Evolutionary conservation across 768 basidiomycete species (phyloP).

Genomic region (Polyporus arcularius): DNA sequence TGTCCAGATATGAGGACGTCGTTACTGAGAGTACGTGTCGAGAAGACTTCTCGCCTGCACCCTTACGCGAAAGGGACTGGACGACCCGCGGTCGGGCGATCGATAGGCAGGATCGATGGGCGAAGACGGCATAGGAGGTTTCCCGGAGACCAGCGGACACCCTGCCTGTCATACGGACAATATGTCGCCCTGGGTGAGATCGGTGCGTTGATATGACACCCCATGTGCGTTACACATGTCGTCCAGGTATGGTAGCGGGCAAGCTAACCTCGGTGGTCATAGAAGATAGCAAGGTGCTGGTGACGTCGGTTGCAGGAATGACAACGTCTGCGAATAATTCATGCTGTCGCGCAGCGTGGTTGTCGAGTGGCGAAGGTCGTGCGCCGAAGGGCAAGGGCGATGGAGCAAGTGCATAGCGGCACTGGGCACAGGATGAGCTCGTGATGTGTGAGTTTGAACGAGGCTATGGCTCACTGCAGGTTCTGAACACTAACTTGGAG

Average conservation of each 20-base stretch:
- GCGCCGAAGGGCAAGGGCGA: too few relatives aligned
- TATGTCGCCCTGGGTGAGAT: neutral
- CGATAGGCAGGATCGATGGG: neutral
- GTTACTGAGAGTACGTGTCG: neutral
- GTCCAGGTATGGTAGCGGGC: neutral
- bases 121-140: neutral
- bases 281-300: neutral
- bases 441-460: too few relatives aligned
- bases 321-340: too few relatives aligned
- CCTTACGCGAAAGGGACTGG: neutral
- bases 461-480: too few relatives aligned
- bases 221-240: neutral
- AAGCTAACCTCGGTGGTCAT: neutral
- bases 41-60: neutral
- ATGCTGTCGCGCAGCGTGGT: too few relatives aligned
- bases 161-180: neutral
- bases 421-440: too few relatives aligned
- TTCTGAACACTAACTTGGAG: too few relatives aligned
- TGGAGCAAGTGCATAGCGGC: too few relatives aligned
- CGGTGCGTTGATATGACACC: neutral
- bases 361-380: too few relatives aligned
- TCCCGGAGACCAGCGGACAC: neutral
- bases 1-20: neutral
- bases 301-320: neutral
- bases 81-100: neutral